These are phyloP conservation scores for Discostella pseudostelligera DNA, from an alignment of 108 stramenopile genomes.

Conservation along the genomic window DNA sequence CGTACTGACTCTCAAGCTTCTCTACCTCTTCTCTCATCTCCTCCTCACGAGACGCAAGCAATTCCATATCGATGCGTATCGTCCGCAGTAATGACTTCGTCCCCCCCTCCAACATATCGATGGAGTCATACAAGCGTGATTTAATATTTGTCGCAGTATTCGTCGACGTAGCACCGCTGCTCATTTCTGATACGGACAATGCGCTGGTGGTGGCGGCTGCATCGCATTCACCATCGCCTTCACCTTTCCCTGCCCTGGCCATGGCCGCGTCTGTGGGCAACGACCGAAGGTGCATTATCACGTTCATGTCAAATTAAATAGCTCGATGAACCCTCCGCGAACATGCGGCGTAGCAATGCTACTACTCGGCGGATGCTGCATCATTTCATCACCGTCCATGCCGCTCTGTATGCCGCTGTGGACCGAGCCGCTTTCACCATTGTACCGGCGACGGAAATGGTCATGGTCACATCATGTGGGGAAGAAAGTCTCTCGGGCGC, in stretches of 20 bases:
- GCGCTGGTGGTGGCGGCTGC: neutral
- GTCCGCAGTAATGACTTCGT: constrained; percentile 13
- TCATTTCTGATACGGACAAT: neutral
- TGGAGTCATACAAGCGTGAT: neutral
- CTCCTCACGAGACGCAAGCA: constrained; percentile 7
- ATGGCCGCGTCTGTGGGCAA: neutral
- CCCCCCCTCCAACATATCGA: neutral
- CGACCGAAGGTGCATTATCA: too few species aligned
- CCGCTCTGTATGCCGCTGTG: too few species aligned
- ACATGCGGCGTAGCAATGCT: too few species aligned
- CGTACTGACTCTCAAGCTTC: constrained; percentile 8
- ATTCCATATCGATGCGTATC: constrained; percentile 7
- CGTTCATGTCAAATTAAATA: too few species aligned
- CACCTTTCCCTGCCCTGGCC: neutral
- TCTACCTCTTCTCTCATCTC: neutral
- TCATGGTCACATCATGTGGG: too few species aligned
- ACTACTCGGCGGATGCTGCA: too few species aligned
- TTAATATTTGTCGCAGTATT: neutral
- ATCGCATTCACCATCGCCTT: neutral
- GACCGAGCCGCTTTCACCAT: too few species aligned
- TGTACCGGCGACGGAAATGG: too few species aligned
- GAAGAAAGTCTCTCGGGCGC: too few species aligned
- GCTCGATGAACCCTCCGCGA: too few species aligned
- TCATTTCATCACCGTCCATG: too few species aligned
- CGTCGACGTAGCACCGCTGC: too few species aligned